Conservation (phyloP, 495 filamentous ascomycete species). For the Astrothelium subdiscretum region DNA sequence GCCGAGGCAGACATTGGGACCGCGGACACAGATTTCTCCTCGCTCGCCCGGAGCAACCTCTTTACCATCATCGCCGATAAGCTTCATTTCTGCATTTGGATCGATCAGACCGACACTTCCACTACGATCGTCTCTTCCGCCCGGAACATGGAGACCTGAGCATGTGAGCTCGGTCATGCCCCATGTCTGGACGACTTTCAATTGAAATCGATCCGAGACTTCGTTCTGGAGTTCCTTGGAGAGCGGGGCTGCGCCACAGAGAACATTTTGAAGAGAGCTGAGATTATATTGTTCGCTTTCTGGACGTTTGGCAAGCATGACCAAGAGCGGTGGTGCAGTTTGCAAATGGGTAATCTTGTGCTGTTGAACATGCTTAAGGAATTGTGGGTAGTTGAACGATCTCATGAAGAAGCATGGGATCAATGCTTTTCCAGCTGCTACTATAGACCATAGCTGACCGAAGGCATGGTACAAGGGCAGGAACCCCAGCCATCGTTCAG, state of each 20-base stretch:
- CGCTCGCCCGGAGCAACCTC: conserved; percentile 26
- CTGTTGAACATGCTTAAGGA: conserved; percentile 22
- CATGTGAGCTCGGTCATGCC: conserved; percentile 33
- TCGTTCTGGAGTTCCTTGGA: conserved; percentile 30
- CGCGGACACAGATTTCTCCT: conserved; percentile 29
- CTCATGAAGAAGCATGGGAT: conserved; percentile 29
- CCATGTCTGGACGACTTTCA: conserved; percentile 29
- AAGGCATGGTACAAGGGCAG: conserved; percentile 36
- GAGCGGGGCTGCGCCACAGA: conserved; percentile 31
- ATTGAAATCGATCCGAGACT: conserved; percentile 19
- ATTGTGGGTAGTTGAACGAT: conserved; percentile 23
- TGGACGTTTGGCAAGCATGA: conserved; percentile 31
- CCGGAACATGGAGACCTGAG: conserved; percentile 26
- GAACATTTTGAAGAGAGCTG: conserved; percentile 24
- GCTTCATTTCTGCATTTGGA: conserved; percentile 25
- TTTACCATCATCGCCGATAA: conserved; percentile 25
- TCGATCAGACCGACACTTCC: conserved; percentile 28
- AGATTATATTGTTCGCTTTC: conserved; percentile 27
- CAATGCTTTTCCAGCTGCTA: conserved; percentile 18
- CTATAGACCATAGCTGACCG: conserved; percentile 35
- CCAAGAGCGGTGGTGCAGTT: conserved; percentile 29
- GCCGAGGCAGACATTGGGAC: conserved; percentile 30
- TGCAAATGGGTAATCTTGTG: conserved; percentile 30
- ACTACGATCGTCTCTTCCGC: conserved; percentile 22
- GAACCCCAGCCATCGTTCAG: conserved; percentile 30